Conservation (phyloP, 768 basidiomycete genomes). For the Leucogyrophana mollusca region DNA sequence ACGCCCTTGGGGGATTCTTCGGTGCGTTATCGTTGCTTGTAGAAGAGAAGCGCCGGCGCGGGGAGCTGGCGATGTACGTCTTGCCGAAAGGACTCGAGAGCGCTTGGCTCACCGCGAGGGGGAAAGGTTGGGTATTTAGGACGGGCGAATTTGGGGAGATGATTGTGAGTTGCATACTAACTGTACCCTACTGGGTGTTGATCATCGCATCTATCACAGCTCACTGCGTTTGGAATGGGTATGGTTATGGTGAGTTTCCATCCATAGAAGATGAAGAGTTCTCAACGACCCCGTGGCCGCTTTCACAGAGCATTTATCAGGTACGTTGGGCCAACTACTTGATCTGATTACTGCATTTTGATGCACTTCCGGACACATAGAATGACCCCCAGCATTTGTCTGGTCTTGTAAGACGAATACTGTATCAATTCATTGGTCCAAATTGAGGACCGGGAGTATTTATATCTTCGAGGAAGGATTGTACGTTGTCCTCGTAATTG, state of each 20-base stretch:
- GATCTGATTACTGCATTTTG: not conserved
- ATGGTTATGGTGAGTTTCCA: slow-evolving; percentile 77
- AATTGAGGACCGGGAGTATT: no score
- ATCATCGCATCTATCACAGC: slow-evolving; percentile 26
- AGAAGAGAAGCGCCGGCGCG: slow-evolving; percentile 85
- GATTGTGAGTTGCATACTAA: slow-evolving; percentile 41
- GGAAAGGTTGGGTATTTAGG: slow-evolving; percentile 71
- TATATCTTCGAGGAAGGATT: no score
- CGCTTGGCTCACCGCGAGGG: slow-evolving; percentile 78
- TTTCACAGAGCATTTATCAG: slow-evolving; percentile 73
- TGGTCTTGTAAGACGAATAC: slow-evolving; percentile 72
- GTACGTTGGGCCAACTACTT: slow-evolving; percentile 19
- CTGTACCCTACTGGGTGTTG: not conserved
- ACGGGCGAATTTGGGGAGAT: slow-evolving; percentile 71
- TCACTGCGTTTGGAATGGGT: slow-evolving; percentile 79
- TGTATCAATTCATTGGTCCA: slow-evolving; percentile 90
- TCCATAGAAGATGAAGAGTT: not conserved
- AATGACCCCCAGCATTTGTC: slow-evolving; percentile 80
- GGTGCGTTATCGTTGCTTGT: slow-evolving; percentile 79
- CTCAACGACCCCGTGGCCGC: slow-evolving; percentile 1
- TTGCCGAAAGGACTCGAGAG: slow-evolving; percentile 90
- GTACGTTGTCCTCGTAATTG: no score
- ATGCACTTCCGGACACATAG: slow-evolving; percentile 20
- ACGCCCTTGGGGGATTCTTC: slow-evolving; percentile 71
- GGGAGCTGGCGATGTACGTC: slow-evolving; percentile 90